Percentiles rank a stretch among this genome's conserved stretches.
Conservation (phyloP, 495 filamentous ascomycete genomes). For the Penicillium simplicissimum region DNA sequence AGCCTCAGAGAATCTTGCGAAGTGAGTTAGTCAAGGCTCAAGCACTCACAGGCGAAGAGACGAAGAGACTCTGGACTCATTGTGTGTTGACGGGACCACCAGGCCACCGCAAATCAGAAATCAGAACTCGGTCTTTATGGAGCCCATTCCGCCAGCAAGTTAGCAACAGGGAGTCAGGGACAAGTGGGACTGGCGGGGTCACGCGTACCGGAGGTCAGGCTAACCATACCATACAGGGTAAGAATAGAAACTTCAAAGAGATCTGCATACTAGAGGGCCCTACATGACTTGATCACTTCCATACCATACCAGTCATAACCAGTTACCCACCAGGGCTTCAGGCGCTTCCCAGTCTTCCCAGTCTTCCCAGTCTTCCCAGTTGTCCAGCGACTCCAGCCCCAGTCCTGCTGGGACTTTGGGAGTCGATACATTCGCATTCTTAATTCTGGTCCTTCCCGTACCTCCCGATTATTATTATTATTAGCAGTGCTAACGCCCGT, state of each 20-base stretch:
- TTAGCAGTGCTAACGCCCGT: slow-evolving; percentile 9
- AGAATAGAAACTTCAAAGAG: not conserved
- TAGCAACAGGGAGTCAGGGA: not conserved
- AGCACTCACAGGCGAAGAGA: no score
- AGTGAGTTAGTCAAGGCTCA: no score
- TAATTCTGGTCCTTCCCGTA: slow-evolving; percentile 1
- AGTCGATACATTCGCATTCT: not conserved
- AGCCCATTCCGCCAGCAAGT: not conserved
- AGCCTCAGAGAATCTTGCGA: not conserved
- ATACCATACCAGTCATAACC: slow-evolving; percentile 3
- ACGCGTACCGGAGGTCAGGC: not conserved
- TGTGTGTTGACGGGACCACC: not conserved
- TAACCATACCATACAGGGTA: not conserved
- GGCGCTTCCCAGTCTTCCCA: not conserved
- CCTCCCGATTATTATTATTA: slow-evolving; percentile 25
- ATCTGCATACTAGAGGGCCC: not conserved
- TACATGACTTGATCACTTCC: not conserved
- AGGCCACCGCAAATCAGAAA: not conserved
- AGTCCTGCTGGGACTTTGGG: no score
- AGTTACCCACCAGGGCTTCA: not conserved
- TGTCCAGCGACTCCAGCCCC: not conserved
- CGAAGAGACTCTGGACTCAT: not conserved
- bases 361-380: not conserved
- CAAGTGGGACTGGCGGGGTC: not conserved
- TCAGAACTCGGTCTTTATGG: not conserved